Evolutionary conservation across 208 protist genomes (phyloP).

Genomic region (Trypanosoma boissoni): DNA sequence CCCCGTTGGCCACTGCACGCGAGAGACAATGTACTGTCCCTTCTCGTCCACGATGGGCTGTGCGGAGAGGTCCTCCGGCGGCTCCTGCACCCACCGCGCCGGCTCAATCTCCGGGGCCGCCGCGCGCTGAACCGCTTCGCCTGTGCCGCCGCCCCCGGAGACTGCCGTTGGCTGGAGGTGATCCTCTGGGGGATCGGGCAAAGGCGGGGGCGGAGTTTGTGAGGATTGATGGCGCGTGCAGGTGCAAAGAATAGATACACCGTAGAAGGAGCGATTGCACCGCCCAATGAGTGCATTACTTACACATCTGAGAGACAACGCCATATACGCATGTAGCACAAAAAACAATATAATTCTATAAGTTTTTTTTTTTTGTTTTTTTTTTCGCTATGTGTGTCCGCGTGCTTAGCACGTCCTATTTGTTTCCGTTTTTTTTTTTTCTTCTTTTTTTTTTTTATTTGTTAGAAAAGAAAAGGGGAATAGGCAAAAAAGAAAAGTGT

Average conservation of each 20-base stretch:
- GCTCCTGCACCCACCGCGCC: conserved; percentile 64
- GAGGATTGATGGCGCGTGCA: too few species aligned
- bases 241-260: too few species aligned
- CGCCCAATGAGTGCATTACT: too few species aligned
- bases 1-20: conserved; percentile 81
- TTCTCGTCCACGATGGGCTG: conserved; percentile 68
- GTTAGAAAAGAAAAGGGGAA: neutral
- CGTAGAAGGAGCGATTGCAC: too few species aligned
- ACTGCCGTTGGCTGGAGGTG: too few species aligned
- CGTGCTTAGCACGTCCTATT: too few species aligned
- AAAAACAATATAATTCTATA: too few species aligned
- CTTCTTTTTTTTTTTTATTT: neutral
- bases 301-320: too few species aligned
- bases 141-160: neutral
- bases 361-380: neutral
- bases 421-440: neutral
- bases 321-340: too few species aligned
- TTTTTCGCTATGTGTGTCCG: conserved; percentile 1
- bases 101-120: conserved; percentile 41
- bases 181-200: too few species aligned
- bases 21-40: conserved; percentile 83
- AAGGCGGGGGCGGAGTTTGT: too few species aligned
- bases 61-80: conserved; percentile 36
- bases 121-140: conserved; percentile 3
- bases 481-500: conserved; percentile 5